Conservation (phyloP, 2,329 filamentous ascomycete genomes). For the Thyridium curvatum region DNA sequence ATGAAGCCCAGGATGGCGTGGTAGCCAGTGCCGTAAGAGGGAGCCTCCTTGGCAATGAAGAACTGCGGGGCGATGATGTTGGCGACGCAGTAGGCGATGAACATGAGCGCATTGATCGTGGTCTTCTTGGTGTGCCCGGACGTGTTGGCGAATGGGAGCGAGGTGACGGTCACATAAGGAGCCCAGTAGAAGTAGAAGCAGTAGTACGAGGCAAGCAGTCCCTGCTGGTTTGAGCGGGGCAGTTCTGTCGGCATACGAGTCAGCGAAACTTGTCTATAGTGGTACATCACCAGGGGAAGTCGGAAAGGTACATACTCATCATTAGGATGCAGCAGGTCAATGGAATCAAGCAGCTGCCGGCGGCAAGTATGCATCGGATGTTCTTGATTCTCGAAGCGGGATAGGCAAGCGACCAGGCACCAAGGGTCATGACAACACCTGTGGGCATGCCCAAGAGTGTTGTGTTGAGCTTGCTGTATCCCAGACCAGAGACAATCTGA, state of each 20-base stretch:
- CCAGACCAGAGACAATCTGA: slow-evolving; percentile 18
- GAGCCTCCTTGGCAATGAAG: slow-evolving; percentile 32
- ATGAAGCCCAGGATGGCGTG: slow-evolving; percentile 31
- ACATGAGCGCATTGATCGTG: slow-evolving; percentile 36
- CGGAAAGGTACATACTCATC: background rate
- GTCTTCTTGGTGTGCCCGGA: slow-evolving; percentile 44
- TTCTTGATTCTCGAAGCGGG: slow-evolving; percentile 9
- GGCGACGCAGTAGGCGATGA: slow-evolving; percentile 32
- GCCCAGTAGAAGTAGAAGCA: slow-evolving; percentile 26
- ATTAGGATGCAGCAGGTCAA: slow-evolving; percentile 13
- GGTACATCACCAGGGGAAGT: no score
- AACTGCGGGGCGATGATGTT: slow-evolving; percentile 38
- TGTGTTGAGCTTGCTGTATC: slow-evolving; percentile 14
- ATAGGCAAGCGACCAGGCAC: slow-evolving; percentile 11
- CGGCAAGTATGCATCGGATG: slow-evolving; percentile 16
- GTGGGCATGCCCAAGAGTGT: slow-evolving; percentile 19
- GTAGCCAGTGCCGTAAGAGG: slow-evolving; percentile 31
- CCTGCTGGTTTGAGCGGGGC: slow-evolving; percentile 24
- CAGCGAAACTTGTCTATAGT: no score
- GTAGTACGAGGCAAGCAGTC: slow-evolving; percentile 28
- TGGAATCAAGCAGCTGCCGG: slow-evolving; percentile 20
- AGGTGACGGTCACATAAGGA: slow-evolving; percentile 22
- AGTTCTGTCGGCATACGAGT: slow-evolving; percentile 7
- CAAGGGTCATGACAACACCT: slow-evolving; percentile 15
- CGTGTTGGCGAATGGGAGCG: slow-evolving; percentile 28